Base-by-base conservation (phyloP, 768 basidiomycete species). In the Mrakia frigida region DNA sequence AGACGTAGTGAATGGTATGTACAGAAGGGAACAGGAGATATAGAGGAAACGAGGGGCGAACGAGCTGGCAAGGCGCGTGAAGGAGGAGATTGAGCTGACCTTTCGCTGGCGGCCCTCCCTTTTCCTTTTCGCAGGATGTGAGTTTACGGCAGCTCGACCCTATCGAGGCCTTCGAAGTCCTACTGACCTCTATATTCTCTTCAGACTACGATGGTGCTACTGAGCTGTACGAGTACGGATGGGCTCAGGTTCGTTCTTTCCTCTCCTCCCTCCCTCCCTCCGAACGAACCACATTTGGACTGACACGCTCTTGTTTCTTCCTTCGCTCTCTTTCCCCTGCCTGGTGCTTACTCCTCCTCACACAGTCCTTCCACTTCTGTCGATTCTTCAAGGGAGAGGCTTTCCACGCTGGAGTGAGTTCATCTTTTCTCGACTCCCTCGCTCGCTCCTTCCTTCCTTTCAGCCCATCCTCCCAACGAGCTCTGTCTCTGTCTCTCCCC, bases 281-380 rank as follows among this genome's bases (percentile, higher is more conserved):
- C n/a, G 23, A 25, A 35, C 65, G 23, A 39, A 25, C 23, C 35
- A 25, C 39, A 35, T 13, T 10, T 35, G n/a, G 33, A 39, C 33
- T 39, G 46, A 50, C 46, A 18, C 21, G 37, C 39, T 41, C 39
- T 39, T 28, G 23, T 72, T 39, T 53, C 52, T 56, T 39, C 28
- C 50, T 53, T 2, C n/a, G 21, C 35, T 11, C n/a, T 1, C 37
- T 35, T 41, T 33, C 13, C 28, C 88, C 1, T 86, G 9, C 9
- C 56, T 28, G 1, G 25, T 9, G 56, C 56, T 28, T 11, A 13
- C n/a, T 56, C 56, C n/a, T n/a, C 7, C n/a, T n/a, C 25, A 13
- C 18, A n/a, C n/a, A 89, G 74, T 93, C 90, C 7, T 97, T 97
- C 89, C 95, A 98, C 85, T 97, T 97, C 84, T 96, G 92, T 74